Conservation (phyloP, 257 asterid genomes). For the Ilex asprella region DNA sequence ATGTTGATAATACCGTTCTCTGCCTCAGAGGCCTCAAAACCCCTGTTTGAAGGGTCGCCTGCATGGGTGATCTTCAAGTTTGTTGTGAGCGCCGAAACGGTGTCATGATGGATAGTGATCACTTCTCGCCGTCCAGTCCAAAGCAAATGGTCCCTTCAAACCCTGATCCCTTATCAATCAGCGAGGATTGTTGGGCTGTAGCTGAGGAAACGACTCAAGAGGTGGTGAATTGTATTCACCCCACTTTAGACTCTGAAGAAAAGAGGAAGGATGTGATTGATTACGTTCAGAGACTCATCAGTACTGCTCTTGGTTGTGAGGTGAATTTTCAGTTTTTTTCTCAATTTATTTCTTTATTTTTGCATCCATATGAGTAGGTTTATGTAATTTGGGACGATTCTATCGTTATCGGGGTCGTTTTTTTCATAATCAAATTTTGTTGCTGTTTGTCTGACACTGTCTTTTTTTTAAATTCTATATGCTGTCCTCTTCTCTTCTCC, state of each 20-base stretch:
- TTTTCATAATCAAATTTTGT: no score
- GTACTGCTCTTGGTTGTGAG: constrained; percentile 55
- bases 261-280: constrained; percentile 59
- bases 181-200: constrained; percentile 43
- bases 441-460: no score
- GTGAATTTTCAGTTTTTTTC: constrained; percentile 16
- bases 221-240: constrained; percentile 54
- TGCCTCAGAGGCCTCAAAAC: background rate
- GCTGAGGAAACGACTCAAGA: constrained; percentile 46
- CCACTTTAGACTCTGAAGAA: constrained; percentile 62
- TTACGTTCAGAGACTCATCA: constrained; percentile 59
- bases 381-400: no score
- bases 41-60: background rate
- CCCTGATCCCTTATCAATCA: constrained; percentile 32
- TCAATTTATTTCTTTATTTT: no score
- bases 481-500: no score
- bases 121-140: constrained; percentile 14
- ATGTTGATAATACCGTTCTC: background rate
- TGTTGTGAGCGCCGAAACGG: constrained; percentile 15
- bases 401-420: no score
- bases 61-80: no score
- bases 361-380: no score
- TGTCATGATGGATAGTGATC: background rate
- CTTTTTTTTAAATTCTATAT: no score
- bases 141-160: background rate